These are phyloP conservation scores for Xylaria sp. DNA, from an alignment of 2,329 filamentous ascomycete species.

Conservation along the genomic window DNA sequence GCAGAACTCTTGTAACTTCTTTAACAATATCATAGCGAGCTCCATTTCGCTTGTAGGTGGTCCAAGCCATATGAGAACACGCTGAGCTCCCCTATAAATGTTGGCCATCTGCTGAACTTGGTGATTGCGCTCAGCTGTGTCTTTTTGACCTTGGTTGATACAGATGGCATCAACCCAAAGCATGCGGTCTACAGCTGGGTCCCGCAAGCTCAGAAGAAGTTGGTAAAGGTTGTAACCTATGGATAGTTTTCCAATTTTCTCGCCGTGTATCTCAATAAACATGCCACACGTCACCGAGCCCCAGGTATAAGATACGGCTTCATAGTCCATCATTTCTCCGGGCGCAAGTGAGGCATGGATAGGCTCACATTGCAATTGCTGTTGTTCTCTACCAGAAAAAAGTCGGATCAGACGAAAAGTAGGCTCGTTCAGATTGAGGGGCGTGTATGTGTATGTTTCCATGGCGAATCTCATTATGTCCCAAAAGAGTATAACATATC, in stretches of 20 bases:
- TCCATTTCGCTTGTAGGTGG: not conserved
- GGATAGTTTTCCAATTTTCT: not conserved
- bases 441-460: slow-evolving; percentile 10
- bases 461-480: not conserved
- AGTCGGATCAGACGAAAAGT: slow-evolving; percentile 2
- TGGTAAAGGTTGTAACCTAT: not conserved
- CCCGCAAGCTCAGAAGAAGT: not conserved
- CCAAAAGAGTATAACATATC: not conserved
- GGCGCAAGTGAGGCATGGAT: not conserved
- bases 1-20: not conserved
- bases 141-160: not conserved
- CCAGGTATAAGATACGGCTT: slow-evolving; percentile 11
- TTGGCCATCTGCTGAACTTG: slow-evolving; percentile 14
- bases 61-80: slow-evolving; percentile 12
- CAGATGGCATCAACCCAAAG: slow-evolving; percentile 12
- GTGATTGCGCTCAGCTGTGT: slow-evolving; percentile 2
- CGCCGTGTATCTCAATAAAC: not conserved
- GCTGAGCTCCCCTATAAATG: slow-evolving; percentile 7
- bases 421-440: slow-evolving; percentile 10
- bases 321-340: not conserved
- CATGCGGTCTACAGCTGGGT: slow-evolving; percentile 3
- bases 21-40: not conserved
- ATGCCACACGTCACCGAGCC: not conserved
- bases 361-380: slow-evolving; percentile 3
- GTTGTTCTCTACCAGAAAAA: not conserved